A percentile compares a stretch with the other conserved stretches of the same genome.
Evolutionary conservation across 495 filamentous ascomycete genomes (phyloP).

Genomic region (Thermochaetoides thermophila): DNA sequence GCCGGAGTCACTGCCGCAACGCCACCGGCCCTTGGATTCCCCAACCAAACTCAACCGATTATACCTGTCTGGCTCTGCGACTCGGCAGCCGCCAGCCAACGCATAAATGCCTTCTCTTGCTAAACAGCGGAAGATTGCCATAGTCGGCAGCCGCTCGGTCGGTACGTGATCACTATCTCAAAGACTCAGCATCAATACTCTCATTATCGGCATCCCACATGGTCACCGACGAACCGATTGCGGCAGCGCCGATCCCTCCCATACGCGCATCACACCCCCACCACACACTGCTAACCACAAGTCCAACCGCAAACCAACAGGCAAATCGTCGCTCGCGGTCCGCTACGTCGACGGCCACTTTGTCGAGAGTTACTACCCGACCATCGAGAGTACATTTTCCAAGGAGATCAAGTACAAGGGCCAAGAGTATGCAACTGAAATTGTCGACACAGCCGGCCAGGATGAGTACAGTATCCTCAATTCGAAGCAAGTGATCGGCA

Average conservation of each 20-base stretch:
- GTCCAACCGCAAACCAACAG: conserved; percentile 27
- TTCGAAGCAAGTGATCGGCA: conserved; percentile 97
- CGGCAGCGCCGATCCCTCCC: too few species aligned
- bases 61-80: too few species aligned
- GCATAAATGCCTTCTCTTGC: conserved; percentile 59
- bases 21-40: too few species aligned
- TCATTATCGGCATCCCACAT: too few species aligned
- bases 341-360: conserved; percentile 97
- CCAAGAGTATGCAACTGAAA: conserved; percentile 91
- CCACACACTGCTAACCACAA: not conserved
- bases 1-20: too few species aligned
- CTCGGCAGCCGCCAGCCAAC: conserved; percentile 1
- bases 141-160: conserved; percentile 93
- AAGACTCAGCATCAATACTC: too few species aligned
- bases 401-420: conserved; percentile 83
- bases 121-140: conserved; percentile 95
- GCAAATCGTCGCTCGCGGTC: conserved; percentile 94
- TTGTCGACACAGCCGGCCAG: conserved; percentile 97
- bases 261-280: not conserved
- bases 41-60: not conserved
- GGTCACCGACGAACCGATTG: too few species aligned
- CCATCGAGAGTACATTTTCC: conserved; percentile 97
- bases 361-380: conserved; percentile 97
- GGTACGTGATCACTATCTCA: conserved; percentile 41
- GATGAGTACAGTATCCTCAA: conserved; percentile 98